These are phyloP conservation scores for Dendrobium huoshanense DNA, from an alignment of 106 monocot species.

Conservation along the genomic window DNA sequence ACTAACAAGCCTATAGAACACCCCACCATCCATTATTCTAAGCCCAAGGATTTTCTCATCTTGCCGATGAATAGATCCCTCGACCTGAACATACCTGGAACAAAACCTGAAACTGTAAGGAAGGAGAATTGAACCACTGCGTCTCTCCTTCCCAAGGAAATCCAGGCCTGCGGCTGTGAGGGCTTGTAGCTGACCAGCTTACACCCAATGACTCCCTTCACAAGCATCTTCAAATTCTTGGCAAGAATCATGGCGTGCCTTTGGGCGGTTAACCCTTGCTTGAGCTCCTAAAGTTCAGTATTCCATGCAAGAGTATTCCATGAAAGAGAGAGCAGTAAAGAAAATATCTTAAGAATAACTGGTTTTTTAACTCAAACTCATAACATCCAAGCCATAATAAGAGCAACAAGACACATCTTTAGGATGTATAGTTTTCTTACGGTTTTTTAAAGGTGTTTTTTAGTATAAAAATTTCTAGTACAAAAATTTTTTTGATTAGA, in stretches of 20 bases:
- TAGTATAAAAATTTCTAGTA: too few relatives aligned
- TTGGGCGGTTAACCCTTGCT: slow-evolving; percentile 26
- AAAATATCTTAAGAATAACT: too few relatives aligned
- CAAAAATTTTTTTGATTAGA: too few relatives aligned
- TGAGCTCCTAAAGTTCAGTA: slow-evolving; percentile 22
- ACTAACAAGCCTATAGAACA: too few relatives aligned
- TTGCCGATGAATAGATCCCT: slow-evolving; percentile 27
- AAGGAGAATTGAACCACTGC: slow-evolving; percentile 23
- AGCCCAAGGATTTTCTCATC: slow-evolving; percentile 27
- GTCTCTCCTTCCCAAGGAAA: slow-evolving; percentile 29
- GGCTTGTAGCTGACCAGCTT: slow-evolving; percentile 28
- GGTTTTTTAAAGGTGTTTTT: too few relatives aligned
- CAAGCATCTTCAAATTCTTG: slow-evolving; percentile 33
- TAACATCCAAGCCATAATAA: too few relatives aligned
- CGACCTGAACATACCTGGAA: slow-evolving; percentile 26
- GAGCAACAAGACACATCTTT: too few relatives aligned
- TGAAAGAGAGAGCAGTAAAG: too few relatives aligned
- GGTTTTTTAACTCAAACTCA: too few relatives aligned
- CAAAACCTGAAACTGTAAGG: slow-evolving; percentile 12
- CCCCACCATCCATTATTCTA: not conserved
- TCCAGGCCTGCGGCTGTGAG: not conserved
- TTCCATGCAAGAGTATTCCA: too few relatives aligned
- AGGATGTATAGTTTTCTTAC: too few relatives aligned
- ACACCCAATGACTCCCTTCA: slow-evolving; percentile 19
- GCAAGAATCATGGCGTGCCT: slow-evolving; percentile 18